phyloP scores from a whole-genome alignment of 2,329 filamentous ascomycete species.

The Monilinia aucupariae region DNA sequence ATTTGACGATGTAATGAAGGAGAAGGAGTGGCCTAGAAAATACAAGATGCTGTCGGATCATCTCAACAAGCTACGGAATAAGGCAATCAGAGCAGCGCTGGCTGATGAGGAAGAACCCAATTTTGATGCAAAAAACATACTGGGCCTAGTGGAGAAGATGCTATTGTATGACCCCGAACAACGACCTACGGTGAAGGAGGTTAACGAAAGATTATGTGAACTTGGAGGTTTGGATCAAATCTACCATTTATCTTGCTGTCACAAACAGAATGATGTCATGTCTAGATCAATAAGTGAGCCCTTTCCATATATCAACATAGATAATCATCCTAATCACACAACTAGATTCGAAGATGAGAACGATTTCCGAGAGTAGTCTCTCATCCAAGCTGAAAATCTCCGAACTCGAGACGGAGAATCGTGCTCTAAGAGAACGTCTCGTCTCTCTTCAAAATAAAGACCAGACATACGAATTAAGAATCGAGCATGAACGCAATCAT shows the following conservation, averaged over 20 bases:
- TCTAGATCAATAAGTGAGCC: slow-evolving; percentile 36
- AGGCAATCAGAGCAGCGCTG: slow-evolving; percentile 19
- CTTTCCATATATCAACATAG: no score
- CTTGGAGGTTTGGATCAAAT: slow-evolving; percentile 45
- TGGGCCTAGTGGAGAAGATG: slow-evolving; percentile 47
- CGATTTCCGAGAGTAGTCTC: slow-evolving; percentile 16
- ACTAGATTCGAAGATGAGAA: slow-evolving; percentile 25
- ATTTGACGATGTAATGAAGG: slow-evolving; percentile 39
- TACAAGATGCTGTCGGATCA: slow-evolving; percentile 23
- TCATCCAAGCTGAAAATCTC: slow-evolving; percentile 11
- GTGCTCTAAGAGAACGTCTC: slow-evolving; percentile 21
- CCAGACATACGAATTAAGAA: slow-evolving; percentile 22
- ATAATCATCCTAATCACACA: background rate
- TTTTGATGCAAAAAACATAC: slow-evolving; percentile 37
- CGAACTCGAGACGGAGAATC: slow-evolving; percentile 19
- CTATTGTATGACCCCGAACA: slow-evolving; percentile 45
- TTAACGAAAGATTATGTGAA: slow-evolving; percentile 44
- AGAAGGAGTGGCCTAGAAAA: slow-evolving; percentile 36
- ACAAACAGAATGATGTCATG: slow-evolving; percentile 36
- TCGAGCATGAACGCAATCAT: slow-evolving; percentile 25
- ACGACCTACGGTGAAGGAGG: slow-evolving; percentile 46
- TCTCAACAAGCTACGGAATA: slow-evolving; percentile 19
- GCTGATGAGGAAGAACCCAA: slow-evolving; percentile 20
- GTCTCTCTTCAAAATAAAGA: slow-evolving; percentile 21
- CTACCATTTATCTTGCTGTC: slow-evolving; percentile 44